Evolutionary conservation across 768 basidiomycete genomes (phyloP).

Genomic region (Mycena floridula): DNA sequence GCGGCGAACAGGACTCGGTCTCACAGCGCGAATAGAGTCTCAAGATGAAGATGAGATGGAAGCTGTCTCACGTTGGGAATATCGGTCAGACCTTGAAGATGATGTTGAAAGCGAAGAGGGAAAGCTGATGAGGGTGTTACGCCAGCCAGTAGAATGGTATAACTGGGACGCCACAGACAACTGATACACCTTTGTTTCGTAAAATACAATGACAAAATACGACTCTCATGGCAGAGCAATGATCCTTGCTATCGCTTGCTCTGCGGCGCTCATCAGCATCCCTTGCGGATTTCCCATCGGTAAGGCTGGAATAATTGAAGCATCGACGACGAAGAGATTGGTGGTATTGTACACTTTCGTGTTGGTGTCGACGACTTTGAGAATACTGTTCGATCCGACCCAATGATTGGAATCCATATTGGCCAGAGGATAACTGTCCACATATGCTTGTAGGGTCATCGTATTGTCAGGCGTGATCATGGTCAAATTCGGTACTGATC

Average conservation of each 20-base stretch:
- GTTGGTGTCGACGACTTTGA: constrained; percentile 50
- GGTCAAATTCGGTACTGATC: constrained; percentile 42
- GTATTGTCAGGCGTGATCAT: constrained; percentile 58
- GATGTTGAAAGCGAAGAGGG: no score
- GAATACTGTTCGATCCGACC: constrained; percentile 49
- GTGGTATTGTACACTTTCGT: constrained; percentile 44
- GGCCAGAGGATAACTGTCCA: constrained; percentile 32
- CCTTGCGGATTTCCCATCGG: constrained; percentile 57
- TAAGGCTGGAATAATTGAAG: constrained; percentile 41
- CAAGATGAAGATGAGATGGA: no score
- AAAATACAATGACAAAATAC: no score
- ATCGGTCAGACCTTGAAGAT: no score
- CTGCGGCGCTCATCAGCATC: constrained; percentile 48
- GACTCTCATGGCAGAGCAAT: constrained; percentile 29
- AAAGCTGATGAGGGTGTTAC: no score
- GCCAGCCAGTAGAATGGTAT: no score
- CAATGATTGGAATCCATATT: constrained; percentile 59
- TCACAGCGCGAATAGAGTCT: no score
- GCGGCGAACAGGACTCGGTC: no score
- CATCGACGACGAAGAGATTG: constrained; percentile 52
- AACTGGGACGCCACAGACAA: no score
- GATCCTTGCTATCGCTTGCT: constrained; percentile 52
- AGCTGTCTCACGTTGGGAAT: no score
- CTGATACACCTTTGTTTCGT: no score
- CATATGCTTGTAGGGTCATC: constrained; percentile 47